Conservation (phyloP, 495 filamentous ascomycete genomes). For the Rhizodiscina lignyota region DNA sequence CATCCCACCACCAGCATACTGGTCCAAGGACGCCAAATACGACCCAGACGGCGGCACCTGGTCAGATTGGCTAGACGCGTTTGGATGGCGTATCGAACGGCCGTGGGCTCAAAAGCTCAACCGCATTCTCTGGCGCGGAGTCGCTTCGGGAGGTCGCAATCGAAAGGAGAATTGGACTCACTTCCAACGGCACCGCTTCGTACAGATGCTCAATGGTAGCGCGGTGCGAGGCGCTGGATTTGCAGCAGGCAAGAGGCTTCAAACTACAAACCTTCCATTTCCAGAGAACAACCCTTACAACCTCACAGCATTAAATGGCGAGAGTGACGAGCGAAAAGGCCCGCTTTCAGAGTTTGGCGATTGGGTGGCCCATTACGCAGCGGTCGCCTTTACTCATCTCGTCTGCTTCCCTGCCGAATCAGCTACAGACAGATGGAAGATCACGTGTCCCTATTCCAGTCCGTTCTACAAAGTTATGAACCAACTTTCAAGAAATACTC, state of each 20-base stretch:
- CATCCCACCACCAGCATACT: conserved; percentile 64
- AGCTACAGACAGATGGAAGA: background rate
- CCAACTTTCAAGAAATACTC: conserved; percentile 8
- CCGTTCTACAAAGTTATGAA: conserved; percentile 12
- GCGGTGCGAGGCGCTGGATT: conserved; percentile 20
- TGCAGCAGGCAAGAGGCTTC: conserved; percentile 1
- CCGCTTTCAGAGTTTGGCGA: conserved; percentile 5
- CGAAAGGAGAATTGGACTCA: conserved; percentile 43
- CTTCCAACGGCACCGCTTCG: conserved; percentile 61
- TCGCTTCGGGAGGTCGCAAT: conserved; percentile 52
- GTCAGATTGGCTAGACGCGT: conserved; percentile 20
- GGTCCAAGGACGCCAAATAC: conserved; percentile 52
- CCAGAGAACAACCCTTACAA: conserved; percentile 11
- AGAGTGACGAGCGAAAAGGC: too few relatives aligned
- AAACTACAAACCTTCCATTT: conserved; percentile 14
- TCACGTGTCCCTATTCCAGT: conserved; percentile 15
- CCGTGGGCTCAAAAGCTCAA: conserved; percentile 40
- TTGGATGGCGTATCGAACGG: background rate
- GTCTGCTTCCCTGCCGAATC: conserved; percentile 14
- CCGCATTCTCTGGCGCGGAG: conserved; percentile 50
- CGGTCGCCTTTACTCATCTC: conserved; percentile 17
- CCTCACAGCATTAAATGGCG: conserved; percentile 5
- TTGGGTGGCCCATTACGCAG: conserved; percentile 18
- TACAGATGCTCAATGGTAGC: conserved; percentile 51
- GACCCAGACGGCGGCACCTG: conserved; percentile 25